A percentile compares a stretch with the other conserved stretches of the same genome.
These are phyloP conservation scores for Suillus alpinus DNA, from an alignment of 768 basidiomycete genomes.

Conservation along the genomic window DNA sequence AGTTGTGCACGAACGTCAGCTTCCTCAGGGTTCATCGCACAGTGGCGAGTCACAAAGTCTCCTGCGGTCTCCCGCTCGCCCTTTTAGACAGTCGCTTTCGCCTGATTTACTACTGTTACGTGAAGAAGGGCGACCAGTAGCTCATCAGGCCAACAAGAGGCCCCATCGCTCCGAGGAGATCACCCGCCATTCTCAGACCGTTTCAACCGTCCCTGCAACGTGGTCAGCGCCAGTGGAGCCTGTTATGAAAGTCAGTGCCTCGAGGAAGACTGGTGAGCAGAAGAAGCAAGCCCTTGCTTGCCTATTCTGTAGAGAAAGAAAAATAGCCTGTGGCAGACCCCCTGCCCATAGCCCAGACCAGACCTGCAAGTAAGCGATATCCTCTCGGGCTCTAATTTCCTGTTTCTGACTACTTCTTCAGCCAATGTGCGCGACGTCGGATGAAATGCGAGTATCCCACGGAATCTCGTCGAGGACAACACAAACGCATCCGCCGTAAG, in stretches of 20 bases:
- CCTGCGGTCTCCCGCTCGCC: constrained; percentile 1
- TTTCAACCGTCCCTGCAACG: constrained; percentile 25
- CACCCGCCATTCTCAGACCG: constrained; percentile 26
- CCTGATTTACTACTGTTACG: constrained; percentile 19
- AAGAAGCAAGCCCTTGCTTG: constrained; percentile 48
- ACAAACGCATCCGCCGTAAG: constrained; percentile 36
- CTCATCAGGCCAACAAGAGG: constrained; percentile 24
- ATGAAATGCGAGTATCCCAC: constrained; percentile 48
- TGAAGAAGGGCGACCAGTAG: constrained; percentile 24
- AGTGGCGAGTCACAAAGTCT: constrained; percentile 13
- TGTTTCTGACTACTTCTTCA: constrained; percentile 24
- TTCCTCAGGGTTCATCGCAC: constrained; percentile 13
- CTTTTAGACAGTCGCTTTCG: constrained; percentile 8
- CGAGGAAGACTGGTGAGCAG: constrained; percentile 35
- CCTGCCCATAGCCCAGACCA: constrained; percentile 33
- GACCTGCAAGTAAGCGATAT: constrained; percentile 44
- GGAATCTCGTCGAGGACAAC: constrained; percentile 47
- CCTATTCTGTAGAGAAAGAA: constrained; percentile 47
- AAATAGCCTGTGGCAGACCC: constrained; percentile 49
- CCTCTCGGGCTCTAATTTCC: constrained; percentile 5
- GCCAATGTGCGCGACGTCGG: constrained; percentile 47
- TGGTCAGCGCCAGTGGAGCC: constrained; percentile 34
- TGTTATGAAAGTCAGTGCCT: constrained; percentile 21
- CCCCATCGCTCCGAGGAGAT: constrained; percentile 27
- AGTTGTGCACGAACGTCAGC: constrained; percentile 13